A percentile compares a stretch with the other conserved stretches of the same genome.
phyloP scores from a whole-genome alignment of 352 stramenopile genomes.

The Phytophthora europaea region DNA sequence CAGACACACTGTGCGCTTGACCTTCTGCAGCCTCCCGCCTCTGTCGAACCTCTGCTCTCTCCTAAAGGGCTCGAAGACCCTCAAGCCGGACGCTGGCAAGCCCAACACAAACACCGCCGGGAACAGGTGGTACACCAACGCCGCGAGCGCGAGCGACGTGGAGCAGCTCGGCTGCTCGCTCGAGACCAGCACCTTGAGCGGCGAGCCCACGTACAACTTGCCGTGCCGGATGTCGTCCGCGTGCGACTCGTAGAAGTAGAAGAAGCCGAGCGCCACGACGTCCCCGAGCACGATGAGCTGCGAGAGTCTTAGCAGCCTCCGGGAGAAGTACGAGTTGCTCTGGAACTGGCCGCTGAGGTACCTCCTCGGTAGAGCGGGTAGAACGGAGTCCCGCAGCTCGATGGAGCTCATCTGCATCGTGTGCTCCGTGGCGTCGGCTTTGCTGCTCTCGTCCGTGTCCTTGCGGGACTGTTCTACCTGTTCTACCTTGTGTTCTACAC shows the following conservation, averaged over 20 bases:
- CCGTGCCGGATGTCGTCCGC: conserved; percentile 38
- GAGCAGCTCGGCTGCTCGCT: conserved; percentile 52
- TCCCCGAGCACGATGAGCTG: conserved; percentile 73
- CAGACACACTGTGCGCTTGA: conserved; percentile 83
- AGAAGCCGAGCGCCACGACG: conserved; percentile 62
- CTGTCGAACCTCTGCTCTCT: conserved; percentile 72
- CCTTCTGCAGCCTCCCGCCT: conserved; percentile 71
- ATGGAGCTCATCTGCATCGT: conserved; percentile 54
- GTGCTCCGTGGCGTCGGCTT: conserved; percentile 27
- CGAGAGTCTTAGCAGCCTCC: conserved; percentile 64
- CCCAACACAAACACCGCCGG: conserved; percentile 70
- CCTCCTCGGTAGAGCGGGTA: conserved; percentile 41
- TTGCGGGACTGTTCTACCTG: conserved; percentile 8
- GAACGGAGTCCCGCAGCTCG: conserved; percentile 30
- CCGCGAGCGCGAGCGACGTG: conserved; percentile 62
- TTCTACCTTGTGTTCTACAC: not conserved
- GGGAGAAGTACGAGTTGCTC: conserved; percentile 87
- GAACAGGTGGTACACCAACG: conserved; percentile 79
- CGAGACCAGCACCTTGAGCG: conserved; percentile 53
- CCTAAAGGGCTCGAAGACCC: conserved; percentile 79
- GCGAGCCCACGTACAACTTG: conserved; percentile 56
- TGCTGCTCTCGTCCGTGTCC: conserved; percentile 29
- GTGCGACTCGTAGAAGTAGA: conserved; percentile 60
- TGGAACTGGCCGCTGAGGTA: conserved; percentile 75
- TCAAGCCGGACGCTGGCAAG: conserved; percentile 68